phyloP scores from a whole-genome alignment of 768 basidiomycete genomes.

The Termitomyces sp. region DNA sequence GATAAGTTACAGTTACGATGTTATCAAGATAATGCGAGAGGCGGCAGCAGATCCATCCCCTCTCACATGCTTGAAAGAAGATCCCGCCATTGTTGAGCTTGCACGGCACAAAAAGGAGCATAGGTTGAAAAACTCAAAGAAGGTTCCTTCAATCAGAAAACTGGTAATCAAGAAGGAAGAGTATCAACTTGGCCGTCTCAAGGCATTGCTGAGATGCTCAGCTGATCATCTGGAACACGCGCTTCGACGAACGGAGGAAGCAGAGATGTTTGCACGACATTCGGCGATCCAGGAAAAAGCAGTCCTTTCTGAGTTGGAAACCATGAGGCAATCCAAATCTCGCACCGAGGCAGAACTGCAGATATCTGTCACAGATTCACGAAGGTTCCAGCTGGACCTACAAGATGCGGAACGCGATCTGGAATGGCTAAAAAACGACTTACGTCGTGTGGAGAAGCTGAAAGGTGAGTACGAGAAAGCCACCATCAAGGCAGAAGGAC shows the following conservation, averaged over 20 bases:
- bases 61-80: slow-evolving; percentile 36
- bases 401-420: slow-evolving; percentile 42
- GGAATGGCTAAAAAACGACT: slow-evolving; percentile 27
- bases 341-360: slow-evolving; percentile 26
- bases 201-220: slow-evolving; percentile 43
- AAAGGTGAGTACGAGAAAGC: slow-evolving; percentile 38
- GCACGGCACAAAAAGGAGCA: slow-evolving; percentile 27
- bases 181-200: slow-evolving; percentile 49
- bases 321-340: slow-evolving; percentile 36
- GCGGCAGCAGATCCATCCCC: slow-evolving; percentile 41
- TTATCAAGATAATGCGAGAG: slow-evolving; percentile 36
- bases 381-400: slow-evolving; percentile 40
- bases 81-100: slow-evolving; percentile 34
- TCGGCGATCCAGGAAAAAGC: slow-evolving; percentile 46
- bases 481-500: slow-evolving; percentile 36
- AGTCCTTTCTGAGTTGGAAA: slow-evolving; percentile 27
- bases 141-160: slow-evolving; percentile 33
- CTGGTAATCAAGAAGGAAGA: slow-evolving; percentile 47
- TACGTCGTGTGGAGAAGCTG: slow-evolving; percentile 25
- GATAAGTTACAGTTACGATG: slow-evolving; percentile 15
- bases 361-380: slow-evolving; percentile 33
- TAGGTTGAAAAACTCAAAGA: slow-evolving; percentile 26
- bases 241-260: slow-evolving; percentile 47
- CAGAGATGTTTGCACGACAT: slow-evolving; percentile 42
- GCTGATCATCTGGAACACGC: slow-evolving; percentile 53